These are phyloP conservation scores for Novakomyces olei DNA, from an alignment of 805 yeast genomes.

Conservation along the genomic window DNA sequence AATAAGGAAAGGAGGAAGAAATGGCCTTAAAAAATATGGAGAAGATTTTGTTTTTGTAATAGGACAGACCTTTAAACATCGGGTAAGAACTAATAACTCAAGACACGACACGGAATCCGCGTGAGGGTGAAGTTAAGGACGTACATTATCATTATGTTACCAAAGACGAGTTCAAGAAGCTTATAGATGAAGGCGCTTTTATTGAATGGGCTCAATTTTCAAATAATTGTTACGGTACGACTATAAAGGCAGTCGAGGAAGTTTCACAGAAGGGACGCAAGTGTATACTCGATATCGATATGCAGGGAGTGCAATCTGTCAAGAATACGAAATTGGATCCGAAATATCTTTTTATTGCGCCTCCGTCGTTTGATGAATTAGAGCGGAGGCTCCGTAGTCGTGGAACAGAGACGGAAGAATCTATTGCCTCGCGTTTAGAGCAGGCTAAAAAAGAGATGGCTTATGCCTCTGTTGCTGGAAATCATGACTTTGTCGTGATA, in stretches of 20 bases:
- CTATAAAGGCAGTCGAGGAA: slow-evolving; percentile 63
- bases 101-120: slow-evolving; percentile 82
- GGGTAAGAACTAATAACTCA: too few relatives aligned
- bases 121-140: slow-evolving; percentile 80
- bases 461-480: slow-evolving; percentile 61
- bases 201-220: slow-evolving; percentile 97
- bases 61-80: too few relatives aligned
- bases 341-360: slow-evolving; percentile 66
- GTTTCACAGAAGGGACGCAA: slow-evolving; percentile 35
- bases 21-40: too few relatives aligned
- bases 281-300: slow-evolving; percentile 82
- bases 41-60: too few relatives aligned
- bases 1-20: too few relatives aligned
- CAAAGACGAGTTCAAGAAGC: slow-evolving; percentile 54
- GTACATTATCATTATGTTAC: slow-evolving; percentile 71
- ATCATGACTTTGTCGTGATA: slow-evolving; percentile 72
- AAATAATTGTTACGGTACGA: slow-evolving; percentile 92
- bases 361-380: slow-evolving; percentile 71
- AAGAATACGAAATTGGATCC: slow-evolving; percentile 68
- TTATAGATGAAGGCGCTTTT: slow-evolving; percentile 55
- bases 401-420: slow-evolving; percentile 87
- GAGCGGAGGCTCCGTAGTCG: slow-evolving; percentile 57
- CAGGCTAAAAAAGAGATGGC: slow-evolving; percentile 82
- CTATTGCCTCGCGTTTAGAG: slow-evolving; percentile 56
- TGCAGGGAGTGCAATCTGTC: slow-evolving; percentile 94